phyloP scores from a whole-genome alignment of 306 rosid genomes.

The Carpinus fangiana region DNA sequence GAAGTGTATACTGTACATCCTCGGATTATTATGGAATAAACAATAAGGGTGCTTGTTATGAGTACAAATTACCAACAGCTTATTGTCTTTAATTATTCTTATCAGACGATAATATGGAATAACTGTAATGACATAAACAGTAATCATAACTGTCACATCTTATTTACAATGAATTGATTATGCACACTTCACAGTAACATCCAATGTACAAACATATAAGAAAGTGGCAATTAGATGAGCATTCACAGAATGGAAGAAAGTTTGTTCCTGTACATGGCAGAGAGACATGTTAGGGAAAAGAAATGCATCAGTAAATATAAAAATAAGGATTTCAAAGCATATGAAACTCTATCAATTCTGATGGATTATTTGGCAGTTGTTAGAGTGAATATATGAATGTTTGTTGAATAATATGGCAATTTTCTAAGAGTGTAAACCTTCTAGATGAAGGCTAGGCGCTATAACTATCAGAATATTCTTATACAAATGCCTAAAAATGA shows the following conservation, averaged over 20 bases:
- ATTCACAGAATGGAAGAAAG: conserved; percentile 25
- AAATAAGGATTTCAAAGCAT: not conserved
- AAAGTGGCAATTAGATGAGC: conserved; percentile 19
- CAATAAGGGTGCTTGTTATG: not conserved
- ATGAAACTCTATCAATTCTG: not conserved
- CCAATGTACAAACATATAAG: not conserved
- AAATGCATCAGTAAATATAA: conserved; percentile 9
- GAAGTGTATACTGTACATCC: not conserved
- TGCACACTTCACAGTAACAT: conserved; percentile 20
- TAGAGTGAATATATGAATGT: too few species aligned
- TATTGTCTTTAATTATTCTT: not conserved
- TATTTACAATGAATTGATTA: conserved; percentile 14
- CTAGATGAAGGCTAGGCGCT: too few species aligned
- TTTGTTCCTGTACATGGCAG: conserved; percentile 41
- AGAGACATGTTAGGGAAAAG: conserved; percentile 9
- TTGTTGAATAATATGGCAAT: too few species aligned
- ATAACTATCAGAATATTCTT: too few species aligned
- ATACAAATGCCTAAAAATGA: too few species aligned
- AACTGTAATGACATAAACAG: not conserved
- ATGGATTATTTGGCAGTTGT: not conserved
- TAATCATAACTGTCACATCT: conserved; percentile 21
- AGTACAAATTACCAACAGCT: conserved; percentile 5
- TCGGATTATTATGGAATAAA: not conserved
- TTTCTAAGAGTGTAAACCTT: too few species aligned
- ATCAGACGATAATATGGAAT: not conserved